Evolutionary conservation across 2,329 filamentous ascomycete species (phyloP).

Genomic region (Cercospora citrullina): DNA sequence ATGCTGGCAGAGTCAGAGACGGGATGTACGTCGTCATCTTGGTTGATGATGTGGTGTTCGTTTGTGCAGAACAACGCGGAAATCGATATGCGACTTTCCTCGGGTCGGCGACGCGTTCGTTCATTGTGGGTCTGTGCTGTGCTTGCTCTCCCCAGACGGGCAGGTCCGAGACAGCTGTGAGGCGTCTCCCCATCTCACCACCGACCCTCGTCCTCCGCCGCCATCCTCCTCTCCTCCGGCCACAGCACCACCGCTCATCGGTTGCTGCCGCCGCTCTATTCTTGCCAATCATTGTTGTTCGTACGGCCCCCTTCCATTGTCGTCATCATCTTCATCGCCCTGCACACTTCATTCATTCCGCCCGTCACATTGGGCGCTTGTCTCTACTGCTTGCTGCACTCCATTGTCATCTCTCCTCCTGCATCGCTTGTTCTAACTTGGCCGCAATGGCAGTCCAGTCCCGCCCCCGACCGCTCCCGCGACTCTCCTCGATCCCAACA

Average conservation of each 20-base stretch:
- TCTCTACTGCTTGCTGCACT: constrained; percentile 9
- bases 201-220: not conserved
- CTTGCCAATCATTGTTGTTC: constrained; percentile 35
- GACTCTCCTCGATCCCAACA: not conserved
- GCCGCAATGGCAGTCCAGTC: constrained; percentile 13
- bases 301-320: constrained; percentile 28
- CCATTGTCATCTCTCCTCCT: constrained; percentile 6
- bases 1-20: constrained; percentile 70
- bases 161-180: constrained; percentile 1
- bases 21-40: constrained; percentile 77
- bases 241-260: constrained; percentile 8
- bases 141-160: constrained; percentile 4
- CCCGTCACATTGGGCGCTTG: constrained; percentile 8
- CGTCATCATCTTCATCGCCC: constrained; percentile 12
- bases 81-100: not conserved
- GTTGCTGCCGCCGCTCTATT: constrained; percentile 7
- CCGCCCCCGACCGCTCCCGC: not conserved
- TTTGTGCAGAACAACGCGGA: not conserved
- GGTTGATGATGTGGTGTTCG: not conserved
- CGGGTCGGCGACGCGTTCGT: constrained; percentile 30
- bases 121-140: not conserved
- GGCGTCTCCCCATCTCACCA: not conserved
- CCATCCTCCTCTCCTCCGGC: constrained; percentile 4
- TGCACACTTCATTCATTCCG: constrained; percentile 2
- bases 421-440: constrained; percentile 13